These are phyloP conservation scores for Populus davidiana DNA, from an alignment of 345 rosid genomes.

Conservation along the genomic window DNA sequence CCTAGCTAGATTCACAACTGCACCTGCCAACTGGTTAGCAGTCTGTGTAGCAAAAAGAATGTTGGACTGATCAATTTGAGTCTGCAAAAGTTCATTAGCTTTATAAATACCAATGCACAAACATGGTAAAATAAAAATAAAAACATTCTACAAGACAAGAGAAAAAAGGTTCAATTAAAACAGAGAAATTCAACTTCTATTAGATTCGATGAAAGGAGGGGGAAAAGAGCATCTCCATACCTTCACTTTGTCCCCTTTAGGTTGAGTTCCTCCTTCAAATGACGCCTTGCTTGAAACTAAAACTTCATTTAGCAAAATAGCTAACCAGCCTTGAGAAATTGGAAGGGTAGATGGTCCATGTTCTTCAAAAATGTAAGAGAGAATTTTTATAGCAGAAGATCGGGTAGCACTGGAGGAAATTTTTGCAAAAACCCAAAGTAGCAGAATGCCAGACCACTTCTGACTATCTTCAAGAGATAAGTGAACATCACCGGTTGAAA, in stretches of 20 bases:
- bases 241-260: conserved; percentile 64
- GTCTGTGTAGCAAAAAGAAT: conserved; percentile 59
- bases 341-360: conserved; percentile 71
- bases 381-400: conserved; percentile 72
- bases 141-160: not conserved
- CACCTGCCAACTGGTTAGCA: conserved; percentile 64
- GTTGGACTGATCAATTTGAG: conserved; percentile 77
- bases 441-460: conserved; percentile 83
- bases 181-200: not conserved
- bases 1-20: conserved; percentile 77
- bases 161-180: not conserved
- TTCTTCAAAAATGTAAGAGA: conserved; percentile 75
- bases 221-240: conserved; percentile 29
- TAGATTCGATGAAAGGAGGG: not conserved
- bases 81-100: conserved; percentile 39
- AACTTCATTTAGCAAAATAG: conserved; percentile 63
- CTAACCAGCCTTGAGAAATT: conserved; percentile 95
- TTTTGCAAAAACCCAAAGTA: conserved; percentile 76
- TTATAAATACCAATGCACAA: conserved; percentile 5
- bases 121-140: conserved; percentile 5
- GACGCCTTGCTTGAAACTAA: conserved; percentile 50
- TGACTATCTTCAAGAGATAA: conserved; percentile 88
- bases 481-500: conserved; percentile 57
- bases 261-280: conserved; percentile 52
- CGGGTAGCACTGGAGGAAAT: conserved; percentile 52